A percentile compares a stretch with the other conserved stretches of the same genome.
Conservation (phyloP, 2,329 filamentous ascomycete species). For the Nigrospora osmanthi region DNA sequence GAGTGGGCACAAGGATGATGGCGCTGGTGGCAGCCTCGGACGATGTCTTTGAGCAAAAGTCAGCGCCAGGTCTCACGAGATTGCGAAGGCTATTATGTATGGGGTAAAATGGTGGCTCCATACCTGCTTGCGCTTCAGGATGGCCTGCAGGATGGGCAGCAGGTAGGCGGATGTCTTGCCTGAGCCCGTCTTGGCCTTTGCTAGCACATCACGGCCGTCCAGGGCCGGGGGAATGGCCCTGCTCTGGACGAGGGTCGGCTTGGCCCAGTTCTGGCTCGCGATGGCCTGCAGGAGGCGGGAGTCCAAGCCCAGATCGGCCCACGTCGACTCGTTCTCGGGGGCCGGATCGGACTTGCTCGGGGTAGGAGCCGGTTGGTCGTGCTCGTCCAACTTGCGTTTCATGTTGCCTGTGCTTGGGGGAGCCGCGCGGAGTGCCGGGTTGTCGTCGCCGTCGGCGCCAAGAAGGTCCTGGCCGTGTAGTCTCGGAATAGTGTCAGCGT, state of each 20-base stretch:
- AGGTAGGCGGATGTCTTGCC: constrained; percentile 97
- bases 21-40: constrained; percentile 53
- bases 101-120: constrained; percentile 6
- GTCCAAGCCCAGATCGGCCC: constrained; percentile 74
- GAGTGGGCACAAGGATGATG: constrained; percentile 89
- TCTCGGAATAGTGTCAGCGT: too few relatives aligned
- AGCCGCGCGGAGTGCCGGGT: too few relatives aligned
- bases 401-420: constrained; percentile 20
- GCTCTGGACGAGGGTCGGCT: constrained; percentile 82
- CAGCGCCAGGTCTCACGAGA: not conserved
- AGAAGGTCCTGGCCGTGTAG: too few relatives aligned
- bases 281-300: constrained; percentile 79
- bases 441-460: too few relatives aligned
- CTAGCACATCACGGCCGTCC: constrained; percentile 81
- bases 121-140: constrained; percentile 71
- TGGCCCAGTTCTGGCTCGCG: constrained; percentile 73
- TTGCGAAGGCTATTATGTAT: too few relatives aligned
- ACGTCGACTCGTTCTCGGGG: constrained; percentile 40
- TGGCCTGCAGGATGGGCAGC: constrained; percentile 77
- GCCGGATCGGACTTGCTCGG: constrained; percentile 13
- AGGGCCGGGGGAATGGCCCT: constrained; percentile 83
- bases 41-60: constrained; percentile 31
- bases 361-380: constrained; percentile 32
- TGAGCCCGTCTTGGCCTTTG: constrained; percentile 88
- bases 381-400: constrained; percentile 52